Evolutionary conservation across 805 yeast genomes (phyloP), one percentile per base, ranked within the genome.

Genomic region (Maudiozyma bulderi): DNA sequence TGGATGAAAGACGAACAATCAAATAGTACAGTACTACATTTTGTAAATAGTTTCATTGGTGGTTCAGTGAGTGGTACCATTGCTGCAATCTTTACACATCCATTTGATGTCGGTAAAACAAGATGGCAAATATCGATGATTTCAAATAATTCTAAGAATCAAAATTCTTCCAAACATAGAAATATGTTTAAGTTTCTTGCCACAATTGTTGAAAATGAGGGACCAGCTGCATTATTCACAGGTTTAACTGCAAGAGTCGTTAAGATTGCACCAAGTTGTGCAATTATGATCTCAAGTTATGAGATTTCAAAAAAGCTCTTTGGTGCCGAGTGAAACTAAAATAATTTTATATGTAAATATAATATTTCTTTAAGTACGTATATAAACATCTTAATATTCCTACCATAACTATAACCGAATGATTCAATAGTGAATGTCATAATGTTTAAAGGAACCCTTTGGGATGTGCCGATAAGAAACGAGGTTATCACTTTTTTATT

Each of bases 71-170:
- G 95, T 4, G 99, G 99, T 0, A 66, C 84, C 0, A 68, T 86
- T 4, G 96, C 97, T 0, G 96, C 98, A 0, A 57, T 91, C 2
- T 70, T 77, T 40, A 93, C 99, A 1, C 89, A 95, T 50, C 98
- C 99, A 1, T 93, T 93, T 59, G 99, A 93, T 64, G 99, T 93
- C 8, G 98, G 97, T 5, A 93, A 93, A 60, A 93, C 99, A 5
- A 74, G 98, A 58, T 71, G 87, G 51, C 99, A 93, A 66, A 75
- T 86, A 4, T 69, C 76, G n/a, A 64, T 53, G 50, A 54, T 54
- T 52, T 28, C 45, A 42, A 1, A 47, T 47, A 32, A 40, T 52
- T 45, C 44, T 38, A 13, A 20, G 11, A 43, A 40, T 15, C 57
- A 62, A 20, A 66, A 3, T 26, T 11, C 15, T 11, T 14, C 6